These are phyloP conservation scores for Oryza australiensis DNA, from an alignment of 176 grass and related monocot genomes.

Conservation along the genomic window DNA sequence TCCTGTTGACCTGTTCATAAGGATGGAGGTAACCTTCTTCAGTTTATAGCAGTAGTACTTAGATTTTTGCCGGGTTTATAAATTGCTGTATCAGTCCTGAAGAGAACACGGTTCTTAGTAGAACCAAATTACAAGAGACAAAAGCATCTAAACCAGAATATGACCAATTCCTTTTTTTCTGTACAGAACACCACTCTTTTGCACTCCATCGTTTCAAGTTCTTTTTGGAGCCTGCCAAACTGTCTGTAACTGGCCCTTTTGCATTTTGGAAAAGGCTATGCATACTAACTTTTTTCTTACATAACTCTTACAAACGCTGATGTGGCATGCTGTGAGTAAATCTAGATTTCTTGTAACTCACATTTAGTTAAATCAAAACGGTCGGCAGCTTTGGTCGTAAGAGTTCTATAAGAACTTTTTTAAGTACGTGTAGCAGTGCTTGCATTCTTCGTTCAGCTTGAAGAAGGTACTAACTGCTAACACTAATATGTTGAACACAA, in stretches of 20 bases:
- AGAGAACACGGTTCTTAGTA: background rate
- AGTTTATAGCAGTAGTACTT: slow-evolving; percentile 27
- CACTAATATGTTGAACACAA: background rate
- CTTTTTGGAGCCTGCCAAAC: background rate
- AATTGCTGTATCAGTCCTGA: background rate
- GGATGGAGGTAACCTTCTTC: slow-evolving; percentile 31
- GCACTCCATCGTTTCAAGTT: background rate
- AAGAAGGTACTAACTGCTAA: background rate
- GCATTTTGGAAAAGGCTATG: too few relatives aligned
- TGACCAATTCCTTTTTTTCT: background rate
- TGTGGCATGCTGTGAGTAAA: too few relatives aligned
- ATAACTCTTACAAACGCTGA: too few relatives aligned
- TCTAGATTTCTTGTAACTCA: too few relatives aligned
- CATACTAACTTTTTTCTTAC: too few relatives aligned
- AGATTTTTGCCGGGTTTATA: background rate
- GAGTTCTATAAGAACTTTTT: too few relatives aligned
- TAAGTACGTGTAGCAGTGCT: too few relatives aligned
- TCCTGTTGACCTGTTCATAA: slow-evolving; percentile 37
- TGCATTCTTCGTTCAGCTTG: background rate
- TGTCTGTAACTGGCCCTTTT: background rate
- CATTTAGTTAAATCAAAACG: too few relatives aligned
- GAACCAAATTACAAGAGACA: slow-evolving; percentile 10
- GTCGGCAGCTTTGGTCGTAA: too few relatives aligned
- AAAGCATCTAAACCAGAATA: background rate
- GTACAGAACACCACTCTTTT: background rate